Base-by-base conservation (phyloP, 805 yeast species). In the Blastobotrys attinorum region DNA sequence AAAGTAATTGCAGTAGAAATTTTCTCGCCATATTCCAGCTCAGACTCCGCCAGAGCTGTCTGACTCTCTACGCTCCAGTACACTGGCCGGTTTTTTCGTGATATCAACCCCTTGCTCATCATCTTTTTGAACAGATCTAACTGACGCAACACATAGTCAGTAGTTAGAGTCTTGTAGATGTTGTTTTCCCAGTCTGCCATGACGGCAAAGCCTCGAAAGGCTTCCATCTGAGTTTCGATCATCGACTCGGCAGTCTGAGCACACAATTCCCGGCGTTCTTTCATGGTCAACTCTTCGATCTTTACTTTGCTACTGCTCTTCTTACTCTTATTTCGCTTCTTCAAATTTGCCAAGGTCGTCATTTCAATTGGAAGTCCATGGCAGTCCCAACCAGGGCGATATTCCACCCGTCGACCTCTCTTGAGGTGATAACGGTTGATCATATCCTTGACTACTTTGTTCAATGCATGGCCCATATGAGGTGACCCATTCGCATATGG, bases 371-470 rank as follows among this genome's bases (percentile, higher is more conserved):
- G 99, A 31, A 92, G 67, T 0, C 99, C 99, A 65, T 92, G 99
- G 58, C 98, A 92, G 61, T 92, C 99, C 97, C 98, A 92, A 0
- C 99, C 99, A 0, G 97, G 96, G 34, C 72, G 71, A 56, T 85
- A 92, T 42, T 73, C 70, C 3, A 92, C 77, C 39, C 72, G 70
- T 47, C 77, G 71, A 13, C 87, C 84, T 31, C 69, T 62, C 17
- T 80, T 59, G 21, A 89, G 65, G 56, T 86, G 79, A 52, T 67
- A 81, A 41, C 99, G 69, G 49, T 77, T 76, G 37, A 90, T 76
- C 37, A 92, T 78, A 62, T 92, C 99, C 61, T 92, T 92, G 44
- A 87, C 62, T 17, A 88, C 75, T 59, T 92, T 90, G 66, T 92
- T 92, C 54, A 92, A 64, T 0, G 97, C 86, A 64, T 92, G 99